Base-by-base conservation (phyloP, 1,139 yeast genomes). In the Suzukiozyma palmioleophila region DNA sequence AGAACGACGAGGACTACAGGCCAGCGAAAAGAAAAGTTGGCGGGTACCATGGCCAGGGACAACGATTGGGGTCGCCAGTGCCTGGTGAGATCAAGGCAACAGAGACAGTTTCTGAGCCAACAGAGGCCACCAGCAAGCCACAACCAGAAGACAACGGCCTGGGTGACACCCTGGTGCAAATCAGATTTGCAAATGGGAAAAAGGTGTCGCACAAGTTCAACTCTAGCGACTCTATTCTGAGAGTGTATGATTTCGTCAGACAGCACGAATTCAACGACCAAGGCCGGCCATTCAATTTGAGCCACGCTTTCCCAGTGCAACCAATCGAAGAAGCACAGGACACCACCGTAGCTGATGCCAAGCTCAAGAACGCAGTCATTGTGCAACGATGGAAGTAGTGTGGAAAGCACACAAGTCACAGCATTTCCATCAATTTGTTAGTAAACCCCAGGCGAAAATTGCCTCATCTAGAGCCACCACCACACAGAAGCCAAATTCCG, bases 61-160 rank as follows among this genome's bases (percentile, higher is more conserved):
- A 83, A 43, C 73, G 97, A 50, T 70, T 92, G 41, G 99, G 99
- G 1, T 81, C 92, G 1, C 95, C 94, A 1, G 84, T 87, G 9
- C 92, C 95, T 0, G 87, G 92, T 0, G 90, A 83, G 41, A 44
- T 54, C 1, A 53, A 62, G 12, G 44, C 51, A 8, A 48, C 59
- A 5, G 31, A 28, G 16, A 50, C 37, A 8, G 37, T 46, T 18
- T 33, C 41, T 1, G 50, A 42, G 34, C 43, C 61, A 21, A 51
- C 48, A 29, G 43, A n/a, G 7, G 13, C 10, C n/a, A 12, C 33
- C 24, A 27, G 18, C 39, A 21, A n/a, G 18, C 31, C 14, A 27
- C 39, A 35, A 8, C 56, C 58, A 24, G 53, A 52, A 8, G 60
- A 59, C 13, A 57, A 54, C 32, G 72, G 74, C 10, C 63, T 62